Evolutionary conservation across 140 eudicot species (phyloP), one percentile per base, ranked within the genome.

Genomic region (Stevia rebaudiana): DNA sequence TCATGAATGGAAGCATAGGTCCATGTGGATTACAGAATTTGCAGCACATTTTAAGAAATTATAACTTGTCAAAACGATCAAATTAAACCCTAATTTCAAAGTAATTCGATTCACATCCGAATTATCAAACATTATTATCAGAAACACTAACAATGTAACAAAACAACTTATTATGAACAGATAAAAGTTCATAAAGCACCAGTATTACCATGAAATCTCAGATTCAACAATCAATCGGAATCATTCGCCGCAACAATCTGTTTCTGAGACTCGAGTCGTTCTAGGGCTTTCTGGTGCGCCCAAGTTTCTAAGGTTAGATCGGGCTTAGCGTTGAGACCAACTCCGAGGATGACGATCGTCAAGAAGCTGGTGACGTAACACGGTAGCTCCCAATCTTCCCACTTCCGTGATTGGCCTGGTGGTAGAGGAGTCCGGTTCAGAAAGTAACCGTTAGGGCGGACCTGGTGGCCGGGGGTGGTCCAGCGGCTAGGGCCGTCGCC

Each of bases 381-480:
- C 6, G 98, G 98, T 0, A 91, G 80, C 77, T 92, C 98, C 96
- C 95, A 92, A 39, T 92, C 98, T 56, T 92, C 98, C 98, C 96
- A 92, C 24, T 85, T 83, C 35, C 95, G 70, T 0, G 95, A 77
- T 59, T 88, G 83, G 12, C 96, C 96, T 1, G 95, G 88, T 6
- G 98, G 95, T 0, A 43, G 84, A 6, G 96, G 98, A 3, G 95
- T 82, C 8, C 95, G 86, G 73, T 83, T 88, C 75, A 85, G 71
- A 64, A 89, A 72, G 84, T 83, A 92, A 8, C 98, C 96, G 72
- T 88, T 92, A 51, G 96, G 96, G 33, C 85, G 86, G 8, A 77
- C 96, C 72, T 92, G 96, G 96, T 92, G 98, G 44, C 98, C 98
- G 0, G 96, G 84, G 11, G 75, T 81, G 15, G 84, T 49, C 95